These are phyloP conservation scores for Polyplosphaeria fusca DNA, from an alignment of 495 filamentous ascomycete genomes.

Conservation along the genomic window DNA sequence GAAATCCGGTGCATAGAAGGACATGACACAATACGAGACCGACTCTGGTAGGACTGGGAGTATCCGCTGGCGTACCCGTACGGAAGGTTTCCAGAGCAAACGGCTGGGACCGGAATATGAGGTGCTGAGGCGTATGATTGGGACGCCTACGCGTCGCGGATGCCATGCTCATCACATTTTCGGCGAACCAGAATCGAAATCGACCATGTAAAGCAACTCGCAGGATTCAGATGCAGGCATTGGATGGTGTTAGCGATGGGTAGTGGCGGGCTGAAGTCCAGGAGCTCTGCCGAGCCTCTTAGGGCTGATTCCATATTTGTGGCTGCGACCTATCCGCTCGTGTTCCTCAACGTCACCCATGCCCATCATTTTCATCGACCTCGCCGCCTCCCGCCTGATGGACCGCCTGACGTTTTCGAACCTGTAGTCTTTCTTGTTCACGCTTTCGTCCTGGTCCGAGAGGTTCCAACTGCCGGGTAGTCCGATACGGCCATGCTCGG, in stretches of 20 bases:
- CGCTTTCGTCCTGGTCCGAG: too few relatives aligned
- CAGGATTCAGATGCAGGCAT: background rate
- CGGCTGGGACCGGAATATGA: too few relatives aligned
- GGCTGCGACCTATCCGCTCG: background rate
- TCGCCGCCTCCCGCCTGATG: background rate
- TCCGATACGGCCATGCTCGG: too few relatives aligned
- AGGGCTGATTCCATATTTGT: conserved; percentile 2
- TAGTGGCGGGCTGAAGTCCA: conserved; percentile 1
- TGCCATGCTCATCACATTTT: background rate
- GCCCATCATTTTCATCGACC: background rate
- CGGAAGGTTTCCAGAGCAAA: too few relatives aligned
- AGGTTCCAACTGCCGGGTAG: too few relatives aligned
- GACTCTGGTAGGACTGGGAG: too few relatives aligned
- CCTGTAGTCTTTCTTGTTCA: too few relatives aligned
- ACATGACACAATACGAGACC: too few relatives aligned
- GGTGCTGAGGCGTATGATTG: too few relatives aligned
- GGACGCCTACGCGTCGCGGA: background rate
- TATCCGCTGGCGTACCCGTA: too few relatives aligned
- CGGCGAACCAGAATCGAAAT: background rate
- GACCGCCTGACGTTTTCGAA: too few relatives aligned
- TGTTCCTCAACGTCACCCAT: background rate
- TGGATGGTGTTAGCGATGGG: background rate
- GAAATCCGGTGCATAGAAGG: too few relatives aligned
- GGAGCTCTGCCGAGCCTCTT: conserved; percentile 1
- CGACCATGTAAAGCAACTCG: background rate